Conservation (phyloP, 805 yeast species). For the Kluyveromyces dobzhanskii region DNA sequence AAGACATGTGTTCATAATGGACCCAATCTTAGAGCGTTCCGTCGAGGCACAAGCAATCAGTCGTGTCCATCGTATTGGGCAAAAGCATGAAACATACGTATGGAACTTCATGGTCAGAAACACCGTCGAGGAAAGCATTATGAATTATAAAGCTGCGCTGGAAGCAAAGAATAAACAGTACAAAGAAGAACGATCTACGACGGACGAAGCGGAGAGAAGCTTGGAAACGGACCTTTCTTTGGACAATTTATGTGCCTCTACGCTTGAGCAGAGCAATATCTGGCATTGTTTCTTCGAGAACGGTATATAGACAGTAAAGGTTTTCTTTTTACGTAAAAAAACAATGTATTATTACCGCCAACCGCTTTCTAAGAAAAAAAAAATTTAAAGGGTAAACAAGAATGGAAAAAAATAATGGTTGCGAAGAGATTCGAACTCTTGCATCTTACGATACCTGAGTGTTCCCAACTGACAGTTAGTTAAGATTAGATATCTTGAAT, state of each 20-base stretch:
- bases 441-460: slow-evolving; percentile 31
- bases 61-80: slow-evolving; percentile 90
- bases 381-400: neutral
- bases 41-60: slow-evolving; percentile 88
- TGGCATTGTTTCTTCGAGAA: no score
- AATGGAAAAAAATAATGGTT: slow-evolving; percentile 19
- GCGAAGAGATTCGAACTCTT: slow-evolving; percentile 31
- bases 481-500: slow-evolving; percentile 23
- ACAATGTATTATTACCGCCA: no score
- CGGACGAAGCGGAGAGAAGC: no score
- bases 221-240: no score
- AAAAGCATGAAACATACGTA: slow-evolving; percentile 69
- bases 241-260: no score
- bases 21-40: slow-evolving; percentile 83
- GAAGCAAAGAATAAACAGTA: slow-evolving; percentile 10
- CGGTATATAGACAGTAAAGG: no score
- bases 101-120: slow-evolving; percentile 85
- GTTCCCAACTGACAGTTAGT: slow-evolving; percentile 13
- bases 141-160: slow-evolving; percentile 29
- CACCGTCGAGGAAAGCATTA: slow-evolving; percentile 84
- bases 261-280: no score
- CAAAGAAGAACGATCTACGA: no score
- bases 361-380: no score
- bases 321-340: no score
- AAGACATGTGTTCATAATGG: slow-evolving; percentile 83